These are phyloP conservation scores for Podospora pseudoanserina DNA, from an alignment of 495 filamentous ascomycete species.

Conservation along the genomic window DNA sequence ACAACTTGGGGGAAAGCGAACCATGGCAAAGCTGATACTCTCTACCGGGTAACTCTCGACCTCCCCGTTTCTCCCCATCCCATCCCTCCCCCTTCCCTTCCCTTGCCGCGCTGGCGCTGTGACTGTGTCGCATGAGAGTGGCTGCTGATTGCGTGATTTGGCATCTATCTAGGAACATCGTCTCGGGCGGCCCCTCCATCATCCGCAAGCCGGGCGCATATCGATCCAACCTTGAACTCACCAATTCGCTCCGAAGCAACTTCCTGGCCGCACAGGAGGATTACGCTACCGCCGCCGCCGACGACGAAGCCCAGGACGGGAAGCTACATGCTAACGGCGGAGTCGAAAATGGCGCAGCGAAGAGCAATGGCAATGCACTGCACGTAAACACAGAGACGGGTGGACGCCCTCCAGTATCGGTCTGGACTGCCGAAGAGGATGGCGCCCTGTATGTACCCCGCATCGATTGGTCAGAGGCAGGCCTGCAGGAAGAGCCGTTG, in stretches of 20 bases:
- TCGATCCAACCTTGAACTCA: constrained; percentile 85
- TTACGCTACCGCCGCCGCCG: constrained; percentile 37
- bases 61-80: not conserved
- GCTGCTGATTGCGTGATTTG: constrained; percentile 26
- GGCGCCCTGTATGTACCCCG: constrained; percentile 70
- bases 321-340: constrained; percentile 47
- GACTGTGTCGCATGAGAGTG: not conserved
- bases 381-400: constrained; percentile 1
- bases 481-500: constrained; percentile 69
- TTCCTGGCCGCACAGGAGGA: constrained; percentile 68
- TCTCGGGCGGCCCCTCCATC: constrained; percentile 72
- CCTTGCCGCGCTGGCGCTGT: constrained; percentile 12
- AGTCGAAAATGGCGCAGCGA: constrained; percentile 21
- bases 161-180: constrained; percentile 65
- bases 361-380: constrained; percentile 37
- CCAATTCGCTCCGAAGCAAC: constrained; percentile 77
- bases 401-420: constrained; percentile 32
- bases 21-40: constrained; percentile 76
- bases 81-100: not conserved
- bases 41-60: constrained; percentile 67
- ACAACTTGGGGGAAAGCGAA: constrained; percentile 2
- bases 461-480: constrained; percentile 65
- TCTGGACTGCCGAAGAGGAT: constrained; percentile 64
- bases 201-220: constrained; percentile 68
- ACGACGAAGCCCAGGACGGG: constrained; percentile 43